These are phyloP conservation scores for Lentinula sp. DNA, from an alignment of 768 basidiomycete genomes.

Conservation along the genomic window DNA sequence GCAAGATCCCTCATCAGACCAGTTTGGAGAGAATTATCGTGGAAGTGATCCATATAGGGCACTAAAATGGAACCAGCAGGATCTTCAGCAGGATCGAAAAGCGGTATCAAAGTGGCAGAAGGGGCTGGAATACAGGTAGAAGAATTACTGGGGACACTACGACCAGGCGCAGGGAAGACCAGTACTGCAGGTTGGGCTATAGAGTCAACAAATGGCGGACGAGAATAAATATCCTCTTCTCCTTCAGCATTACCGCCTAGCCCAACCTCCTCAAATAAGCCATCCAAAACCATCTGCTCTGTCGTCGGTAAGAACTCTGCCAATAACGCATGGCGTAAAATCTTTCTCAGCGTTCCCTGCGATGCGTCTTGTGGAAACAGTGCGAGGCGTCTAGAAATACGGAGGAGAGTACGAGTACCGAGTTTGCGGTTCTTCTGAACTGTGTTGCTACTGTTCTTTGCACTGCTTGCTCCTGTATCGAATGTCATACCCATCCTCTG, in stretches of 20 bases:
- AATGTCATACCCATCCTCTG: constrained; percentile 28
- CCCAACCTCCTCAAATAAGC: constrained; percentile 41
- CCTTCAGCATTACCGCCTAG: constrained; percentile 26
- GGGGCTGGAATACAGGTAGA: neutral
- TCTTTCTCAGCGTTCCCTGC: constrained; percentile 33
- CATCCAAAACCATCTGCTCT: constrained; percentile 49
- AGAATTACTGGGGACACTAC: constrained; percentile 21
- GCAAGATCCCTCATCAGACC: constrained; percentile 62
- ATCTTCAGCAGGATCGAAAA: constrained; percentile 45
- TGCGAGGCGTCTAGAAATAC: constrained; percentile 46
- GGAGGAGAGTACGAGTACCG: constrained; percentile 52
- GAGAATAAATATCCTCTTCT: constrained; percentile 36
- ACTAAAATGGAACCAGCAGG: constrained; percentile 50
- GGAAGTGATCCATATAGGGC: constrained; percentile 66
- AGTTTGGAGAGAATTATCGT: constrained; percentile 64
- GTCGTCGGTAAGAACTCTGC: constrained; percentile 56
- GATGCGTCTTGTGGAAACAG: constrained; percentile 29
- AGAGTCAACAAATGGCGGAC: constrained; percentile 31
- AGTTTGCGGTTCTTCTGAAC: constrained; percentile 56
- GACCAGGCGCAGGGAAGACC: constrained; percentile 40
- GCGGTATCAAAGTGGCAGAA: constrained; percentile 32
- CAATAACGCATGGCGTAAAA: constrained; percentile 45
- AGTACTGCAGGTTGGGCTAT: constrained; percentile 20
- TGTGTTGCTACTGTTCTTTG: neutral
- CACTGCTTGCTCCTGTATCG: constrained; percentile 27